phyloP scores from a whole-genome alignment of 2,329 filamentous ascomycete species.

The Colletotrichum limetticola region DNA sequence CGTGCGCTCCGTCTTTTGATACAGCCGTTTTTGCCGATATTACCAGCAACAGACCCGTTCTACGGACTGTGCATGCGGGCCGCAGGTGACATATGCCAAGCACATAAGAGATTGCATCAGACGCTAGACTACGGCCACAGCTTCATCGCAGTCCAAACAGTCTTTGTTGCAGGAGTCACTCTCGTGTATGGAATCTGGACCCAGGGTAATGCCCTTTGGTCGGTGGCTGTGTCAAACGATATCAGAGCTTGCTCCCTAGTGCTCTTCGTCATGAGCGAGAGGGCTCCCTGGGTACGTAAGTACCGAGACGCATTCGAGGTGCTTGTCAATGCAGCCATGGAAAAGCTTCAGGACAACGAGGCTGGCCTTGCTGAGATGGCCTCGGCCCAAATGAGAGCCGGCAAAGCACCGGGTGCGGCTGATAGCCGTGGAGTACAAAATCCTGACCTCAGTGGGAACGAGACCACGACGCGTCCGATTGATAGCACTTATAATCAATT shows the following conservation, averaged over 20 bases:
- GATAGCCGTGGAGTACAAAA: background rate
- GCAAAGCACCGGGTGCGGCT: background rate
- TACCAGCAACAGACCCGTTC: slow-evolving; percentile 57
- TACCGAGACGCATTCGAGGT: slow-evolving; percentile 60
- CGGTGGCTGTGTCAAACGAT: slow-evolving; percentile 58
- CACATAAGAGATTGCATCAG: slow-evolving; percentile 54
- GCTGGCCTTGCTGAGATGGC: slow-evolving; percentile 23
- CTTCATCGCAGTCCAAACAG: slow-evolving; percentile 54
- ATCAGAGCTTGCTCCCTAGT: slow-evolving; percentile 60
- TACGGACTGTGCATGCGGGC: slow-evolving; percentile 54
- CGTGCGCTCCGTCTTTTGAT: slow-evolving; percentile 60
- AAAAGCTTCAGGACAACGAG: slow-evolving; percentile 24
- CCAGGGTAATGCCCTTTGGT: slow-evolving; percentile 57
- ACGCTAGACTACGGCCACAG: slow-evolving; percentile 52
- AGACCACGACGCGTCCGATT: background rate
- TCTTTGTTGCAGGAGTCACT: slow-evolving; percentile 54
- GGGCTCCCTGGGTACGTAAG: slow-evolving; percentile 57
- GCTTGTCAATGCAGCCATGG: slow-evolving; percentile 51
- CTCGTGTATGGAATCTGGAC: slow-evolving; percentile 52
- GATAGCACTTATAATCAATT: background rate
- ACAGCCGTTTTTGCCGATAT: slow-evolving; percentile 59
- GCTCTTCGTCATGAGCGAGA: slow-evolving; percentile 60
- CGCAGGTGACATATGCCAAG: slow-evolving; percentile 53
- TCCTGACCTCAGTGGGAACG: background rate
- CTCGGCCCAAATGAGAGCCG: slow-evolving; percentile 18